phyloP scores from a whole-genome alignment of 495 filamentous ascomycete genomes.

The Penicillium angulare region DNA sequence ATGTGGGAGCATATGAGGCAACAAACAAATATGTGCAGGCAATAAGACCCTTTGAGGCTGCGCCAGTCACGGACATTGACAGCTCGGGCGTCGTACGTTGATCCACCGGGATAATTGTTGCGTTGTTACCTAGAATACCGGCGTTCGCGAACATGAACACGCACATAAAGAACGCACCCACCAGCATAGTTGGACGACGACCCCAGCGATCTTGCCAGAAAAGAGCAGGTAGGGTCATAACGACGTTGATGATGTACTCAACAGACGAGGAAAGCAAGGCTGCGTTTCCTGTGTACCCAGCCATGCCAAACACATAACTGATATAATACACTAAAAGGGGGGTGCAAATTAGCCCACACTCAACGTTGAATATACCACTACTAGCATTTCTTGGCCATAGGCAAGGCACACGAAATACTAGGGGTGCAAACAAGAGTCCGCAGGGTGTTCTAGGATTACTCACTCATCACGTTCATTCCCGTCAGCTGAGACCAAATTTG shows the following conservation, averaged over 20 bases:
- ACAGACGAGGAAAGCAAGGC: slow-evolving; percentile 60
- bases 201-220: slow-evolving; percentile 55
- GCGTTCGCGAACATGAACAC: slow-evolving; percentile 62
- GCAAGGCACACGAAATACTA: no score
- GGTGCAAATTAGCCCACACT: no score
- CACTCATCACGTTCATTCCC: slow-evolving; percentile 73
- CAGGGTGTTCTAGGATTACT: no score
- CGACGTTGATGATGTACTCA: slow-evolving; percentile 57
- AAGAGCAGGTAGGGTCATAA: slow-evolving; percentile 45
- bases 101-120: slow-evolving; percentile 42
- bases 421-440: no score
- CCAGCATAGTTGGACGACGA: slow-evolving; percentile 53
- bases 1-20: slow-evolving; percentile 47
- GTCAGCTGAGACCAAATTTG: slow-evolving; percentile 77
- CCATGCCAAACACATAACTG: slow-evolving; percentile 63
- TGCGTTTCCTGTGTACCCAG: slow-evolving; percentile 47
- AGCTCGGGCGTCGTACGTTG: slow-evolving; percentile 21
- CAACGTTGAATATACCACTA: no score
- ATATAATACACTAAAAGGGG: slow-evolving; percentile 33
- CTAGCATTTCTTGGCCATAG: no score
- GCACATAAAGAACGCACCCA: slow-evolving; percentile 60
- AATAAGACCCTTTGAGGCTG: slow-evolving; percentile 41
- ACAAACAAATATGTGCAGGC: slow-evolving; percentile 62
- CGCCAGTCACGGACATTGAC: slow-evolving; percentile 19
- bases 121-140: slow-evolving; percentile 50